Conservation (phyloP, 2,329 filamentous ascomycete genomes). For the Paraconiothyrium sp. region DNA sequence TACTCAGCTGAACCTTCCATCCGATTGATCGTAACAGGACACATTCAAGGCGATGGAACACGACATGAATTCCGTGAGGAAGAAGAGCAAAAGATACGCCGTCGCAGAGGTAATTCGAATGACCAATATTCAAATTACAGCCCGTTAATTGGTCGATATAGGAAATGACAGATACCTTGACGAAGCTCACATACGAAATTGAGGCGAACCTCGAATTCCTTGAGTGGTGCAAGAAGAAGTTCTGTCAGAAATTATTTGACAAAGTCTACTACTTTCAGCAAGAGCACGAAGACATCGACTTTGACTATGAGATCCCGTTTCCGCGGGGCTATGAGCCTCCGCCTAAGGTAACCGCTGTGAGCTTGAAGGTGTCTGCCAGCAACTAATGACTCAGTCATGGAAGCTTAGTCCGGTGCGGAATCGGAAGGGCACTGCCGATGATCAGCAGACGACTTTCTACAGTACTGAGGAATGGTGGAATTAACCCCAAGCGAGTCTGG, state of each 20-base stretch:
- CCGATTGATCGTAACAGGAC: no score
- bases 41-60: no score
- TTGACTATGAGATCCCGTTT: not conserved
- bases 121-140: not conserved
- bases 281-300: not conserved
- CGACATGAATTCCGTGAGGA: no score
- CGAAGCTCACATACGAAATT: not conserved
- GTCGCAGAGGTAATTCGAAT: no score
- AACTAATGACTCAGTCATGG: slow-evolving; percentile 2
- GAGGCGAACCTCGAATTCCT: not conserved
- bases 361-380: not conserved
- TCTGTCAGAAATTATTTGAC: not conserved
- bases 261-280: not conserved
- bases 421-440: not conserved
- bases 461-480: not conserved
- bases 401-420: not conserved
- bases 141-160: no score
- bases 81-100: no score
- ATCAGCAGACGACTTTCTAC: not conserved
- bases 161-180: no score
- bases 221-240: not conserved
- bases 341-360: not conserved
- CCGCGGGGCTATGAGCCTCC: not conserved
- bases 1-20: no score
- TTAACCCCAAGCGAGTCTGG: no score